phyloP scores from a whole-genome alignment of 1,139 yeast species.

The Taphrina sp. region DNA sequence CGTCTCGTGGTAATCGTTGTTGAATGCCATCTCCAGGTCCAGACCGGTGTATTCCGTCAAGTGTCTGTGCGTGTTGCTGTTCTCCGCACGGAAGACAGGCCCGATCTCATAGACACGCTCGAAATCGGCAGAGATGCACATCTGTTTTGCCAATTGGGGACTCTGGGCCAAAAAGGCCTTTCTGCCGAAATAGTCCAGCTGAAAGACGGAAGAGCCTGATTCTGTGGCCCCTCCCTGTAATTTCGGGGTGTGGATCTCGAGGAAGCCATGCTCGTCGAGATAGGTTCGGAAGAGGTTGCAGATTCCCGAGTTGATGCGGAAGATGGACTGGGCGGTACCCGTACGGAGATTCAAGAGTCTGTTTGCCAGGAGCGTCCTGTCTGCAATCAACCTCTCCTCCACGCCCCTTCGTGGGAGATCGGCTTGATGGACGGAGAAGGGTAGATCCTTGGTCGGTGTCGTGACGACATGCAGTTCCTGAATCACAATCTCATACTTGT shows the following conservation, averaged over 20 bases:
- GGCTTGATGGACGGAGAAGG: constrained; percentile 94
- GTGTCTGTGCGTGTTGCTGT: constrained; percentile 97
- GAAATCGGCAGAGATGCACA: constrained; percentile 94
- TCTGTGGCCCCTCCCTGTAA: constrained; percentile 92
- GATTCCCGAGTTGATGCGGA: constrained; percentile 89
- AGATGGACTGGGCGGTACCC: constrained; percentile 93
- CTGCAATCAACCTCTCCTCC: constrained; percentile 53
- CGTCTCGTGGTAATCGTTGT: constrained; percentile 96
- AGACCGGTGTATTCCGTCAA: constrained; percentile 98
- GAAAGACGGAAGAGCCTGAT: constrained; percentile 96
- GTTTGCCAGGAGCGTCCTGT: constrained; percentile 74
- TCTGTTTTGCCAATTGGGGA: constrained; percentile 97
- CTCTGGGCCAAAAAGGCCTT: constrained; percentile 95
- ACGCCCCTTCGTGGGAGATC: constrained; percentile 82
- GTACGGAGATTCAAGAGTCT: constrained; percentile 96
- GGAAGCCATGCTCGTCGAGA: constrained; percentile 63
- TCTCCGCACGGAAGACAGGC: constrained; percentile 98
- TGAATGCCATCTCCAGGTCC: constrained; percentile 97
- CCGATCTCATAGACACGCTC: constrained; percentile 94
- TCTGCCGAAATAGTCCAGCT: constrained; percentile 85
- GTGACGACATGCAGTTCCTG: constrained; percentile 70
- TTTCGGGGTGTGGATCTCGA: constrained; percentile 94
- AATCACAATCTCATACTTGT: constrained; percentile 80
- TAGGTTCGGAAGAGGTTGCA: constrained; percentile 86
- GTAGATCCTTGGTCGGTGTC: constrained; percentile 88